Base-by-base conservation (phyloP, 768 basidiomycete species). In the Leccinum barrowsii region DNA sequence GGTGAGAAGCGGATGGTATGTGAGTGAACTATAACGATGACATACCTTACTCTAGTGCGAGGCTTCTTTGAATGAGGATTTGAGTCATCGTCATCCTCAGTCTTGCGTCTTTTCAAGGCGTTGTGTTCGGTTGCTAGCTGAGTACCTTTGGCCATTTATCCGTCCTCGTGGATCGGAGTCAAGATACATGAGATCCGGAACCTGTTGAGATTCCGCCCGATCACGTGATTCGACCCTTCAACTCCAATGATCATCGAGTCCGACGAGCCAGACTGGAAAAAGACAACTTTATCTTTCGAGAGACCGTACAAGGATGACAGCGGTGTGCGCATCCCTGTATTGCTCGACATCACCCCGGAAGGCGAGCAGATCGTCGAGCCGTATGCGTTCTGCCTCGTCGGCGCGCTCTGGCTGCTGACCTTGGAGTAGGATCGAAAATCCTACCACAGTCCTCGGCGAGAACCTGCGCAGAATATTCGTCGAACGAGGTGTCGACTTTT, bases 241-340 rank as follows among this genome's bases (percentile, higher is more conserved):
- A 6, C 15, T 32, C 11, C 21, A 6, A 10, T 59, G 35, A 57
- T 50, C 44, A 35, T 46, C 37, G 64, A 62, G 63, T 69, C 71
- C 62, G 66, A 59, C 40, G 67, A 77, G 53, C 78, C 77, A 11
- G 68, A 76, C 8, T 87, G 85, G 82, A 85, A 81, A 66, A 79
- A 79, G 61, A 75, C 86, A 37, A 85, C 74, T 59, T 74, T 92
- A 10, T 86, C 89, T 2, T 78, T 94, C 32, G 91, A 94, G 68
- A 78, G 84, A 40, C 90, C 89, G 0, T 92, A 92, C 76, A 91
- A 87, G 70, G 87, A 91, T 65, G 90, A 93, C 63, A 73, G 80
- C 37, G 90, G 88, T 7, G 75, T 81, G 48, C 78, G 67, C 8
- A 82, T 92, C 28, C 86, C 83, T 24, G 75, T 78, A 5, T 73